phyloP scores from a whole-genome alignment of 257 asterid genomes.

The Salvia miltiorrhiza region DNA sequence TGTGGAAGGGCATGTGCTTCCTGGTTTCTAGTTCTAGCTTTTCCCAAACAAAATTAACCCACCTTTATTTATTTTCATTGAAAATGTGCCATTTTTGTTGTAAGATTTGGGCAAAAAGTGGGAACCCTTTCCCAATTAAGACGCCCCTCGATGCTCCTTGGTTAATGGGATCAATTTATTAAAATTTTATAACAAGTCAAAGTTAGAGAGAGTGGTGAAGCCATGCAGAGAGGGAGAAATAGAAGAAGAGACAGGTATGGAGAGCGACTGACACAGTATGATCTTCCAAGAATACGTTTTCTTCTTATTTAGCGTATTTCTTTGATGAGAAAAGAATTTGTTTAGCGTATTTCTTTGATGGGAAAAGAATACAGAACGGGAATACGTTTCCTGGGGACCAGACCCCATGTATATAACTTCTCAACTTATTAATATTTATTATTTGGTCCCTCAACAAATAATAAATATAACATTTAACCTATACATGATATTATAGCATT shows the following conservation, averaged over 20 bases:
- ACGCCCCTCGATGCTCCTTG: constrained; percentile 22
- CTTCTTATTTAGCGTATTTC: too few species aligned
- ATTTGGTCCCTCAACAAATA: too few species aligned
- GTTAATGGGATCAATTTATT: neutral
- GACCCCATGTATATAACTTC: too few species aligned
- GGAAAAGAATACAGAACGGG: too few species aligned
- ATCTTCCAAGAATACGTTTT: too few species aligned
- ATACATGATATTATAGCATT: too few species aligned
- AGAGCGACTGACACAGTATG: constrained; percentile 34
- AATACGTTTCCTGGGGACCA: too few species aligned
- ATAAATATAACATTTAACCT: too few species aligned
- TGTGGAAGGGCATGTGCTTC: constrained; percentile 42
- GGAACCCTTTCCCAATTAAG: constrained; percentile 35
- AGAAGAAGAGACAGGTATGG: constrained; percentile 29
- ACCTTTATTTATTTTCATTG: constrained; percentile 21
- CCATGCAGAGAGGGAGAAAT: neutral
- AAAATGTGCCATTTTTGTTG: constrained; percentile 22
- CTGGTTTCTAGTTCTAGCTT: constrained; percentile 36
- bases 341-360: too few species aligned
- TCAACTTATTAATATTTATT: too few species aligned
- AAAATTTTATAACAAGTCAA: constrained; percentile 14
- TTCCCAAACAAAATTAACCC: constrained; percentile 11
- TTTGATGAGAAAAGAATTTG: neutral
- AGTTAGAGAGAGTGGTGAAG: neutral
- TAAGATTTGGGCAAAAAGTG: constrained; percentile 29